These are phyloP conservation scores for Ophiostoma quercus DNA, from an alignment of 2,329 filamentous ascomycete genomes.

Conservation along the genomic window DNA sequence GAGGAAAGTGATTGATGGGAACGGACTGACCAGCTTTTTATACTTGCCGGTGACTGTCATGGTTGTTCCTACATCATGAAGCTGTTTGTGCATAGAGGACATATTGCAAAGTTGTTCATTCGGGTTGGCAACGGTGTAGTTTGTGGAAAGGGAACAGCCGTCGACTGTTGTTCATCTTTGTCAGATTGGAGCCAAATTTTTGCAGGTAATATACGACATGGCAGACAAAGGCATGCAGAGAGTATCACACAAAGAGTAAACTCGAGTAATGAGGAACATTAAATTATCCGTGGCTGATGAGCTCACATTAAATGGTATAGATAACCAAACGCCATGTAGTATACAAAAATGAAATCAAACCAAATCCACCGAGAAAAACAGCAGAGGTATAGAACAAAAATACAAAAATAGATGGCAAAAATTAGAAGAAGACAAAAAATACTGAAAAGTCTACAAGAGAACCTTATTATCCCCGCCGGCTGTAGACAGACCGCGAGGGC, in stretches of 20 bases:
- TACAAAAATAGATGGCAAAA: not conserved
- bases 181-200: not conserved
- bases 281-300: not conserved
- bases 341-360: not conserved
- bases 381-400: constrained; percentile 13
- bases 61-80: not conserved
- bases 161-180: not conserved
- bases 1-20: not conserved
- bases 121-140: not conserved
- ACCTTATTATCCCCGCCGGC: not conserved
- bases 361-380: not conserved
- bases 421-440: not conserved
- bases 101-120: not conserved
- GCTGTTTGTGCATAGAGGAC: not conserved
- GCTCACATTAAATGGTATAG: not conserved
- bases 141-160: not conserved
- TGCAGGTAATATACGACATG: too few species aligned
- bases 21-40: not conserved
- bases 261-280: not conserved
- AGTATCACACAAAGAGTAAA: not conserved
- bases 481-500: not conserved
- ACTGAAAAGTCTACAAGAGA: not conserved
- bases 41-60: not conserved
- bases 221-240: not conserved
- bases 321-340: not conserved